A percentile compares a stretch with the other conserved stretches of the same genome.
These are phyloP conservation scores for Yamadazyma sp. DNA, from an alignment of 1,139 yeast genomes.

Conservation along the genomic window DNA sequence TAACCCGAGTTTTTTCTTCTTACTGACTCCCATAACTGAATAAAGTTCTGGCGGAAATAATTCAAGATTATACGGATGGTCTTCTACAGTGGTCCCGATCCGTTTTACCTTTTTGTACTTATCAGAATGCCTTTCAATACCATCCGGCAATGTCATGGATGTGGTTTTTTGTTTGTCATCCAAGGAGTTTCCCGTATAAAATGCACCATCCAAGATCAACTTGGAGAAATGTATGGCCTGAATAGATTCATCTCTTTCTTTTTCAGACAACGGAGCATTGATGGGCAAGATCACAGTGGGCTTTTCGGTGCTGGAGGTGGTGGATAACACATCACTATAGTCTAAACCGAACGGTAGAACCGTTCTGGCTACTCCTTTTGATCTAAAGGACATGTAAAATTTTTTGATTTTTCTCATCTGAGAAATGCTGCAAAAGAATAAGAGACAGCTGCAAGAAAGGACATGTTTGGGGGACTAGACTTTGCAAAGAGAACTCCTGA, in stretches of 20 bases:
- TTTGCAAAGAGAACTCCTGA: too few relatives aligned
- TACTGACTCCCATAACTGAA: constrained; percentile 68
- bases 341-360: constrained; percentile 69
- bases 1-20: constrained; percentile 53
- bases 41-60: constrained; percentile 82
- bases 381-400: constrained; percentile 27
- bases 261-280: constrained; percentile 56
- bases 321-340: constrained; percentile 52
- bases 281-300: constrained; percentile 59
- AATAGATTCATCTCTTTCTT: constrained; percentile 62
- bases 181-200: constrained; percentile 60
- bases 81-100: constrained; percentile 76
- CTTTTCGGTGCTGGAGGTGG: constrained; percentile 32
- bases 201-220: constrained; percentile 70
- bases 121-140: constrained; percentile 74
- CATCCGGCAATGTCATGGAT: constrained; percentile 36
- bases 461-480: too few relatives aligned
- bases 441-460: too few relatives aligned
- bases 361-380: constrained; percentile 25
- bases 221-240: constrained; percentile 61
- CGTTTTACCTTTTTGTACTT: constrained; percentile 68
- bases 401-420: not conserved
- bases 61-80: constrained; percentile 73
- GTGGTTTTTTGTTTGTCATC: constrained; percentile 24
- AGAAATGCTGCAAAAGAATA: not conserved